A percentile compares a stretch with the other conserved stretches of the same genome.
Conservation (phyloP, 1,139 yeast genomes). For the Blastobotrys persicus region DNA sequence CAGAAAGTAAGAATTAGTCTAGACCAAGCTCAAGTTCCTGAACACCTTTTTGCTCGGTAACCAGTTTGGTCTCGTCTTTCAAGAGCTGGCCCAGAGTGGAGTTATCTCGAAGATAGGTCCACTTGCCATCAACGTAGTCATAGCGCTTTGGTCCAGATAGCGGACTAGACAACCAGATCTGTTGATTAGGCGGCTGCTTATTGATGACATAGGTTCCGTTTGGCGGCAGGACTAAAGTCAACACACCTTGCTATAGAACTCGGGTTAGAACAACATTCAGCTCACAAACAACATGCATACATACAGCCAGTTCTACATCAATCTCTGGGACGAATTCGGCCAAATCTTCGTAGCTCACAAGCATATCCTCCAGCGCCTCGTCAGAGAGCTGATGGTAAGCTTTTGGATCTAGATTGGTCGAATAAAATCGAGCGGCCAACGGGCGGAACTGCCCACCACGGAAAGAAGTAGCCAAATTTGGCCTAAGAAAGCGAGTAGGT, state of each 20-base stretch:
- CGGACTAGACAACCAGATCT: slow-evolving; percentile 90
- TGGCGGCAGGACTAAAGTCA: slow-evolving; percentile 64
- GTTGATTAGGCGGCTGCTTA: slow-evolving; percentile 92
- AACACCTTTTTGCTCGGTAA: slow-evolving; percentile 26
- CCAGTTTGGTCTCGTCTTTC: slow-evolving; percentile 34
- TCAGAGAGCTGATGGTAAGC: slow-evolving; percentile 62
- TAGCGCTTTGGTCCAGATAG: slow-evolving; percentile 83
- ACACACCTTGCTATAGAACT: slow-evolving; percentile 67
- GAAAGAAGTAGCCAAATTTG: not conserved
- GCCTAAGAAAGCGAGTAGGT: not conserved
- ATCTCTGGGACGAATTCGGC: slow-evolving; percentile 57
- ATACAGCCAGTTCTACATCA: slow-evolving; percentile 68
- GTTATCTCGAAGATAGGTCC: slow-evolving; percentile 43
- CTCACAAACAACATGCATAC: slow-evolving; percentile 21
- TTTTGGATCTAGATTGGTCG: slow-evolving; percentile 32
- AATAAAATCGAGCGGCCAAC: slow-evolving; percentile 5
- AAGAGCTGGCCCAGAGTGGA: slow-evolving; percentile 39
- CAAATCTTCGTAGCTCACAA: slow-evolving; percentile 62
- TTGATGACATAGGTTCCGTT: slow-evolving; percentile 83
- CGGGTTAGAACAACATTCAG: not conserved
- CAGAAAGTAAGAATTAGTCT: slow-evolving; percentile 8
- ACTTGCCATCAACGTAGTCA: slow-evolving; percentile 38
- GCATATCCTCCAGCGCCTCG: slow-evolving; percentile 59
- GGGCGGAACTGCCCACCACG: not conserved
- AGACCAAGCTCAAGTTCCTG: slow-evolving; percentile 16